These are phyloP conservation scores for Chenopodium quinoa DNA, from an alignment of 148 eudicot genomes.

Conservation along the genomic window DNA sequence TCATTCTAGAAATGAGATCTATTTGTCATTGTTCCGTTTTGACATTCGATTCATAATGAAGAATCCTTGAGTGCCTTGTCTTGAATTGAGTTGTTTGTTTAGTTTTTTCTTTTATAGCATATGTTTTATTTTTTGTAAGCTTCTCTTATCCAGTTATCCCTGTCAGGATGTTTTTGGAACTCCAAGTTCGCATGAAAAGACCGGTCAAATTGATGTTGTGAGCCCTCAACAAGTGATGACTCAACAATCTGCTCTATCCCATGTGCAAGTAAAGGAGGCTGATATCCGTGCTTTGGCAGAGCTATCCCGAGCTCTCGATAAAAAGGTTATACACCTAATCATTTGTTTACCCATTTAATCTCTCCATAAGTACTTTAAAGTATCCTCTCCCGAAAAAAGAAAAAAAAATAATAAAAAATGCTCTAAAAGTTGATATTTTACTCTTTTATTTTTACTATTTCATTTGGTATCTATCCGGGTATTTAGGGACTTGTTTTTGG, in stretches of 20 bases:
- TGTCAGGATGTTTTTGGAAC: constrained; percentile 49
- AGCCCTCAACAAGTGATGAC: constrained; percentile 47
- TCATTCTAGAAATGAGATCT: not conserved
- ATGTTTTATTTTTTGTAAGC: constrained; percentile 1
- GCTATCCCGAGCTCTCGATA: constrained; percentile 81
- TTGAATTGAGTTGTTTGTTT: not conserved
- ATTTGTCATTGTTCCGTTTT: not conserved
- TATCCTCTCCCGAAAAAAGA: too few species aligned
- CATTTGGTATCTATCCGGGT: not conserved
- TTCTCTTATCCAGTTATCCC: not conserved
- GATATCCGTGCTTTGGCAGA: constrained; percentile 90
- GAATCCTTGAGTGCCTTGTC: not conserved
- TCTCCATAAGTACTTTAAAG: too few species aligned
- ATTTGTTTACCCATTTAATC: not conserved
- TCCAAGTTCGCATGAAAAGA: constrained; percentile 43
- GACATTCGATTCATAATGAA: not conserved
- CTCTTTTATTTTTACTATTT: not conserved
- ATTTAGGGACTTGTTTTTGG: not conserved
- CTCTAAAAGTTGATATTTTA: not conserved
- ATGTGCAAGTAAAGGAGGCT: constrained; percentile 85
- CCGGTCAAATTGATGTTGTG: constrained; percentile 37
- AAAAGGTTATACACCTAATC: constrained; percentile 51
- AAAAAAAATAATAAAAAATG: too few species aligned
- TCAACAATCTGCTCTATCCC: constrained; percentile 56
- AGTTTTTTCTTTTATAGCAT: not conserved